Evolutionary conservation across 1,139 yeast genomes (phyloP), one percentile per base, ranked within the genome.

Genomic region (Debaryomyces fabryi): DNA sequence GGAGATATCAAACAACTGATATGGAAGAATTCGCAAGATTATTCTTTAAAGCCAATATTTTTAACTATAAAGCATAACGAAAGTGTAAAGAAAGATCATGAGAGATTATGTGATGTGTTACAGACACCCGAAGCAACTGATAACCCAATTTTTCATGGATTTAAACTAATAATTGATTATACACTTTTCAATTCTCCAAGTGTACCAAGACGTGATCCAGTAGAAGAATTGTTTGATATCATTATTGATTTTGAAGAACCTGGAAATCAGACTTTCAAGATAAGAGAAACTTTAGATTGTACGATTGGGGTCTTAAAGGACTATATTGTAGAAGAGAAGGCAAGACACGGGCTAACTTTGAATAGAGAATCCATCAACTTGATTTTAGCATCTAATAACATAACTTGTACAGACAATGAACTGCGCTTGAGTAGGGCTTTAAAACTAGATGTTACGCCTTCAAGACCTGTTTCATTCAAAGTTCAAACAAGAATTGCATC

Each of bases 361-460:
- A 29, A 25, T 24, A 39, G 35, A 21, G 44, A 44, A n/a, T 33
- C 35, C 12, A 34, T 51, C 27, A 38, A 33, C 12, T 55, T 46
- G 51, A 54, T 36, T 32, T 55, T 20, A 27, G 34, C 13, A 36
- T 52, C 36, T 32, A 45, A 52, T 7, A 54, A 55, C 2, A 56
- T 55, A 12, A 25, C 43, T 2, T 40, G 54, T 7, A 25, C 39
- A 4, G 58, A 61, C 40, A 57, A 63, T 23, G 42, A 50, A 3
- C 13, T 42, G 23, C 50, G 48, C 0, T 45, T 68, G 7, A 44
- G 57, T 4, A 61, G 62, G 10, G 51, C 64, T 0, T 45, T 71
- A 10, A 47, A 50, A 16, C 51, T 72, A 12, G 76, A 71, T 50
- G 72, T 71, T 1, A 49, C 64, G 1, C 77, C 76, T 2, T 49